These are phyloP conservation scores for Stereocaulon alpinum DNA, from an alignment of 495 filamentous ascomycete species.

Conservation along the genomic window DNA sequence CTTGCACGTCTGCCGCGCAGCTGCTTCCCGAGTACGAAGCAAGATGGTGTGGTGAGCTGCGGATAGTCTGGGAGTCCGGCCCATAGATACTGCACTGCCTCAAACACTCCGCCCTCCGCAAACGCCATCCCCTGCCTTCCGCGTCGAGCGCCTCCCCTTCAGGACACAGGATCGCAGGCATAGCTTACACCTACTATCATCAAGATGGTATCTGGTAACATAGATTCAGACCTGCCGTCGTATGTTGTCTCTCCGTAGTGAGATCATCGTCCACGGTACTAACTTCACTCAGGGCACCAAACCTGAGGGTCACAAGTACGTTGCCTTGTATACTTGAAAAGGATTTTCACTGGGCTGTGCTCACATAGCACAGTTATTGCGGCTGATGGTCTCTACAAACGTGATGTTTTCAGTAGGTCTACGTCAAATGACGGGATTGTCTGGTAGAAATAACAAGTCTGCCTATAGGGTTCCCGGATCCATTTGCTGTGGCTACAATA, in stretches of 20 bases:
- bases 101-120: constrained; percentile 3
- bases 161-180: not conserved
- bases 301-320: constrained; percentile 57
- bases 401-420: constrained; percentile 91
- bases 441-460: constrained; percentile 2
- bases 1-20: not conserved
- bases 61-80: constrained; percentile 3
- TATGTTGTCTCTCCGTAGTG: constrained; percentile 29
- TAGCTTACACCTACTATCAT: constrained; percentile 31
- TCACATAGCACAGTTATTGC: constrained; percentile 65
- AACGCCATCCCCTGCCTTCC: not conserved
- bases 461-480: constrained; percentile 79
- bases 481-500: constrained; percentile 93
- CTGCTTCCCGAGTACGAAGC: not conserved
- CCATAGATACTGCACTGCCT: constrained; percentile 11
- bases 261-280: constrained; percentile 21
- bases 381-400: constrained; percentile 94
- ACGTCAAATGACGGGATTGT: not conserved
- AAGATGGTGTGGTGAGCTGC: constrained; percentile 9
- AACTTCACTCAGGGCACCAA: constrained; percentile 41
- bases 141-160: not conserved
- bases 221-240: constrained; percentile 53
- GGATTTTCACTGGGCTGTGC: not conserved
- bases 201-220: constrained; percentile 37
- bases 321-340: constrained; percentile 5